These are phyloP conservation scores for Trichoderma cornu-damae DNA, from an alignment of 2,329 filamentous ascomycete species.

Conservation along the genomic window DNA sequence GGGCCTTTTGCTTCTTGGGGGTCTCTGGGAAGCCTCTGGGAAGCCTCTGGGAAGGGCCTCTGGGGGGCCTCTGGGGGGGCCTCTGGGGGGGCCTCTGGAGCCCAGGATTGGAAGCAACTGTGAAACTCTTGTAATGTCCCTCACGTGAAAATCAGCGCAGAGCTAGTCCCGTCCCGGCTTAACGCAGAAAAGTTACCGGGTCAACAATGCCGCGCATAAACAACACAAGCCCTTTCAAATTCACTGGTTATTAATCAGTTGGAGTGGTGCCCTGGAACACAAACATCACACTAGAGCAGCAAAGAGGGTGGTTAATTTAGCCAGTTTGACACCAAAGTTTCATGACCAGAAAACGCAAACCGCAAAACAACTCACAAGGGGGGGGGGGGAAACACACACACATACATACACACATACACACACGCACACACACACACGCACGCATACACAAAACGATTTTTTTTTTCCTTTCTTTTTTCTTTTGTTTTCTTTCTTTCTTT, in stretches of 20 bases:
- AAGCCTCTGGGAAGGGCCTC: no score
- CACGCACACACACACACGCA: no score
- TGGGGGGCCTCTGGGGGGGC: not conserved
- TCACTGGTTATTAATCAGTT: slow-evolving; percentile 3
- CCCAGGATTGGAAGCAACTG: not conserved
- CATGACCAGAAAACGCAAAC: not conserved
- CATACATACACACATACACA: no score
- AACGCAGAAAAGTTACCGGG: slow-evolving; percentile 7
- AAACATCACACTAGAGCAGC: no score
- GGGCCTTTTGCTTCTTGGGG: no score
- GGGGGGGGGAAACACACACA: no score
- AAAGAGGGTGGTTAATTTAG: no score
- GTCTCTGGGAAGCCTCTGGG: not conserved
- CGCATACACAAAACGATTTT: no score
- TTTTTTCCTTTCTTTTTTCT: no score
- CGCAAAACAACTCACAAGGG: not conserved
- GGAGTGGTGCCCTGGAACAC: not conserved
- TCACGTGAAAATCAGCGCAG: slow-evolving; percentile 16
- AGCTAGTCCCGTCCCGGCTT: not conserved
- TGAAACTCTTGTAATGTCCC: slow-evolving; percentile 9
- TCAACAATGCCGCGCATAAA: slow-evolving; percentile 16
- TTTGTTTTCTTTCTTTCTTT: no score
- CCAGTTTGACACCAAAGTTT: not conserved
- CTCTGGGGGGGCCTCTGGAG: not conserved
- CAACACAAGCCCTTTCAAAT: slow-evolving; percentile 2